Conservation (phyloP, 1,284 basidiomycete genomes). For the Ustilago curta region DNA sequence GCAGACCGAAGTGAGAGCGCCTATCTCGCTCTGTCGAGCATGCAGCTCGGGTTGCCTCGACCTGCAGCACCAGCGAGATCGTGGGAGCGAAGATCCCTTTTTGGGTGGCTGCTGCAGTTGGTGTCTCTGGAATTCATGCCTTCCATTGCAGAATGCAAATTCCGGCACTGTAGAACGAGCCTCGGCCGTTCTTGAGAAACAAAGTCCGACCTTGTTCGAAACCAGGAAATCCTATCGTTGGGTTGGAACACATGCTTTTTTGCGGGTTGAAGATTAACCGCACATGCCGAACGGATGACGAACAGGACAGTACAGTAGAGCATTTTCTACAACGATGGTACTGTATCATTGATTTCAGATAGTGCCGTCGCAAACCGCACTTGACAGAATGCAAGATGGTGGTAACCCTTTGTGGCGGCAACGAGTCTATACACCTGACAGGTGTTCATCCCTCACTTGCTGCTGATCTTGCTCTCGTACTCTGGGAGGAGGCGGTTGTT, state of each 20-base stretch:
- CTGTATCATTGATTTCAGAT: too few species aligned
- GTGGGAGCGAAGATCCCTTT: slow-evolving; percentile 27
- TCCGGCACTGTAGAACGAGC: neutral
- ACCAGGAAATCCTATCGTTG: neutral
- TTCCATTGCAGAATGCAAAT: slow-evolving; percentile 6
- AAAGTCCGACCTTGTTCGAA: neutral
- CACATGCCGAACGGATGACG: neutral
- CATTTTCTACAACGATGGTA: too few species aligned
- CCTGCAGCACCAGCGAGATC: slow-evolving; percentile 15
- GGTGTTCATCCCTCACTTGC: neutral
- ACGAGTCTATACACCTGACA: slow-evolving; percentile 5
- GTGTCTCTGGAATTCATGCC: slow-evolving; percentile 3
- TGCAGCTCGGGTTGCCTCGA: neutral
- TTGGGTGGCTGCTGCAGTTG: slow-evolving; percentile 3
- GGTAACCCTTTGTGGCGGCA: neutral
- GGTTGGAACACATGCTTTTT: too few species aligned
- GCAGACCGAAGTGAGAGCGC: too few species aligned
- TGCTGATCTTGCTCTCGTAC: slow-evolving; percentile 1
- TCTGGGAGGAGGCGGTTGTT: neutral
- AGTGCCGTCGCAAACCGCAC: neutral
- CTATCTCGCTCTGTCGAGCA: too few species aligned
- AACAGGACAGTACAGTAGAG: too few species aligned
- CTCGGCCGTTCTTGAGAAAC: slow-evolving; percentile 1
- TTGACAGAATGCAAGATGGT: neutral
- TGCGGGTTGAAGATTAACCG: neutral